Conservation (phyloP, 371 early-diverging fungal genomes). For the Rhizopus delemar region DNA sequence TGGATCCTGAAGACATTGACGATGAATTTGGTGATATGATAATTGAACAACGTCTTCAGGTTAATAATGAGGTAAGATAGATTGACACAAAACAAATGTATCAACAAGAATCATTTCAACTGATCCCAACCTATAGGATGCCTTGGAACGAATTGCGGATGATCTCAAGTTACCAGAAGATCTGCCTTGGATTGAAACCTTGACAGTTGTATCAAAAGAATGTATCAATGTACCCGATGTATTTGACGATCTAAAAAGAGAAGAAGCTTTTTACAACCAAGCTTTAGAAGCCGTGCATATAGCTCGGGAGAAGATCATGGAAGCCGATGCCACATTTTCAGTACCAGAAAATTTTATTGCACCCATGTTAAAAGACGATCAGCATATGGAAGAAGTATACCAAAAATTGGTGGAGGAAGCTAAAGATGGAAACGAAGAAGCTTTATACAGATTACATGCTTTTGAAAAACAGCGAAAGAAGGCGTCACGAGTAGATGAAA, state of each 20-base stretch:
- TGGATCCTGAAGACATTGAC: slow-evolving; percentile 38
- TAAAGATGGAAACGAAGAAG: slow-evolving; percentile 30
- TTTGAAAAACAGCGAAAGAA: slow-evolving; percentile 31
- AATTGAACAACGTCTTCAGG: slow-evolving; percentile 61
- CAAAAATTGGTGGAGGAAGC: slow-evolving; percentile 25
- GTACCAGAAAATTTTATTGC: slow-evolving; percentile 95
- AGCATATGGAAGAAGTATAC: slow-evolving; percentile 82
- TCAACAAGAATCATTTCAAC: too few relatives aligned
- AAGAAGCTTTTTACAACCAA: slow-evolving; percentile 88
- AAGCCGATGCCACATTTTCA: slow-evolving; percentile 73
- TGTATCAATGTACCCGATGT: slow-evolving; percentile 67
- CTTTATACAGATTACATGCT: slow-evolving; percentile 24
- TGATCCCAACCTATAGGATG: slow-evolving; percentile 39
- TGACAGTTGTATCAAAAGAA: slow-evolving; percentile 68
- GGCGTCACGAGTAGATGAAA: slow-evolving; percentile 14
- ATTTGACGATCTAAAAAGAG: slow-evolving; percentile 87
- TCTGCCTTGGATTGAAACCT: slow-evolving; percentile 83
- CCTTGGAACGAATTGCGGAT: slow-evolving; percentile 57
- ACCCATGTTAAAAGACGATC: slow-evolving; percentile 96
- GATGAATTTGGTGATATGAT: slow-evolving; percentile 64
- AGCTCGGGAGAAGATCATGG: slow-evolving; percentile 60
- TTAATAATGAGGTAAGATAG: slow-evolving; percentile 67
- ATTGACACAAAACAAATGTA: too few relatives aligned
- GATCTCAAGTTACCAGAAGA: slow-evolving; percentile 65
- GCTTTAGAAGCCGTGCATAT: slow-evolving; percentile 79